Percentiles rank a stretch among this genome's conserved stretches.
Conservation (phyloP, 1,284 basidiomycete species). For the Rhodotorula sp. region DNA sequence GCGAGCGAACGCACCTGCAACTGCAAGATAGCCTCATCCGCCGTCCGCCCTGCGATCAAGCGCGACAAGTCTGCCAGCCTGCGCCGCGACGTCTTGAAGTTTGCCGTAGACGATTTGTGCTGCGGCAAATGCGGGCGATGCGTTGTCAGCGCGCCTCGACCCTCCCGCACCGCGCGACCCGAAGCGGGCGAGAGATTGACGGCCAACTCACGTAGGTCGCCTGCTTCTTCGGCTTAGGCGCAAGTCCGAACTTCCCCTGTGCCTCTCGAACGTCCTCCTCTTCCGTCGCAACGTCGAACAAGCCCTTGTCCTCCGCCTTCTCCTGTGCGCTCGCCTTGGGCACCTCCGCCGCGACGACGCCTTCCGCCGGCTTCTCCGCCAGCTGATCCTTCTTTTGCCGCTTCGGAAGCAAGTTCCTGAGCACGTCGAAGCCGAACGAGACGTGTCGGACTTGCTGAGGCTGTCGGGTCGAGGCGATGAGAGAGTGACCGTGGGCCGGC, state of each 20-base stretch:
- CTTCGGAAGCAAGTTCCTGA: slow-evolving; percentile 16
- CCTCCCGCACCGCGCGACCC: too few relatives aligned
- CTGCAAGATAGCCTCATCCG: slow-evolving; percentile 92
- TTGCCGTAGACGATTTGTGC: slow-evolving; percentile 86
- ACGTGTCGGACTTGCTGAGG: slow-evolving; percentile 20
- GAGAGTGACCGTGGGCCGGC: neutral
- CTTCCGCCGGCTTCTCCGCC: neutral
- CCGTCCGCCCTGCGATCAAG: slow-evolving; percentile 82
- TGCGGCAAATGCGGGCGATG: slow-evolving; percentile 45
- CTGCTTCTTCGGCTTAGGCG: slow-evolving; percentile 3
- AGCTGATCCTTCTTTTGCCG: neutral
- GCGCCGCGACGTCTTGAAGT: slow-evolving; percentile 88
- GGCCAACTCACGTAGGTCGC: slow-evolving; percentile 22
- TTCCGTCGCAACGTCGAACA: slow-evolving; percentile 26
- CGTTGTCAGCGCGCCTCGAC: neutral
- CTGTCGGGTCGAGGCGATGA: neutral
- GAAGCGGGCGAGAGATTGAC: neutral
- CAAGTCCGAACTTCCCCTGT: neutral
- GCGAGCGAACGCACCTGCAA: slow-evolving; percentile 76
- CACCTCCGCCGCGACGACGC: neutral
- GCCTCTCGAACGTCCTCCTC: slow-evolving; percentile 23
- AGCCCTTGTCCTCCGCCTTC: slow-evolving; percentile 11
- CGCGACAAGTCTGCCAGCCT: slow-evolving; percentile 85
- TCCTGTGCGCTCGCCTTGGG: neutral
- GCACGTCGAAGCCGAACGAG: slow-evolving; percentile 19